Evolutionary conservation across 2,329 filamentous ascomycete genomes (phyloP), one percentile per base, ranked within the genome.

Genomic region (Orbilia brochopaga): DNA sequence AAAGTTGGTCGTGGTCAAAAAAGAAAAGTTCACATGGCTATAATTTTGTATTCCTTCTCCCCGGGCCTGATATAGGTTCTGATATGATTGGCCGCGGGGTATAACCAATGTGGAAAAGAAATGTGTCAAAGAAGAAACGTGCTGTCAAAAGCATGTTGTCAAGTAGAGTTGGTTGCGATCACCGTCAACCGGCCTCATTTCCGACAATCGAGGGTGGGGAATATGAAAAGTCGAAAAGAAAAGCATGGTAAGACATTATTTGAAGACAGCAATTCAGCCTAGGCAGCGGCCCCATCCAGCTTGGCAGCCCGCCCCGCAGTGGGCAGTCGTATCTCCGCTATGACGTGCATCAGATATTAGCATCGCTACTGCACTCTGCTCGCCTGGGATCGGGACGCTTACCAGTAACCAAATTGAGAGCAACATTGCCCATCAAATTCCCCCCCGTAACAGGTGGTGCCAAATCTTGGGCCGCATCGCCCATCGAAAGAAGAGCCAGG

Each of bases 381-480:
- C 2, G 17, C 21, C 8, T 51, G 27, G 15, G 42, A 21, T 1
- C 17, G 5, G 21, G 11, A 40, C 37, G 50, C 66, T 50, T 54
- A 70, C 66, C 81, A 82, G 75, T 69, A 80, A 27, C 78, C 77
- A 72, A 78, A 74, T 44, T 75, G 50, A 57, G 77, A 76, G 76
- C 76, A 77, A 74, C 79, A 74, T 74, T 76, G 74, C 19, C 76
- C 76, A 52, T 75, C 48, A n/a, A 52, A 75, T 11, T 58, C 53
- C 7, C 73, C 63, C 10, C 60, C 70, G 21, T 58, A 57, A 32
- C 73, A 74, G n/a, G 65, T 74, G 50, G 60, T 59, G 21, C 57
- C 58, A 19, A 51, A 44, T 11, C 21, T 42, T 11, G 35, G 21
- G 23, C 73, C 74, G 27, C 74, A 75, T 42, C 50, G 40, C 5